These are phyloP conservation scores for Citrus inodora DNA, from an alignment of 345 rosid species.

Conservation along the genomic window DNA sequence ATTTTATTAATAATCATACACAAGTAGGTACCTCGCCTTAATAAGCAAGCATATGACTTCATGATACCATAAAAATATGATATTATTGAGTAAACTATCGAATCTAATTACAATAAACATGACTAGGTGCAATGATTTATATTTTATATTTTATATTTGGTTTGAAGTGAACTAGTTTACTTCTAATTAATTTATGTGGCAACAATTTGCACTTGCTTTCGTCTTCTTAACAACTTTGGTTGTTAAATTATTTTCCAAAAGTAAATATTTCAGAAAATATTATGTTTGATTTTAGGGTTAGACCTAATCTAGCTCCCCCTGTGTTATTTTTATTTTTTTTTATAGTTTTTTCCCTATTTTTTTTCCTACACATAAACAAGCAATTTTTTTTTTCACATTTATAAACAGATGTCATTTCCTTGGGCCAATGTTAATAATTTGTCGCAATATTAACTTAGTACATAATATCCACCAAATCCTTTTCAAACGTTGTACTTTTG, in stretches of 20 bases:
- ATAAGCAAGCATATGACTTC: slow-evolving; percentile 9
- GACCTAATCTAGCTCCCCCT: not conserved
- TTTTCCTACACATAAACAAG: not conserved
- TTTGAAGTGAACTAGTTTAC: not conserved
- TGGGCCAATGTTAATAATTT: not conserved
- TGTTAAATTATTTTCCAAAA: not conserved
- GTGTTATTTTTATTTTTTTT: no score
- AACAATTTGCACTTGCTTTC: not conserved
- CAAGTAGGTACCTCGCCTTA: not conserved
- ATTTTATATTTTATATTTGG: not conserved
- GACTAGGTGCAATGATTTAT: not conserved
- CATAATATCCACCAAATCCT: not conserved
- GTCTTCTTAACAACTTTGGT: not conserved
- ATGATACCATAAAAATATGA: not conserved
- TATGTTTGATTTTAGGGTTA: not conserved
- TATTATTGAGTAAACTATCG: not conserved
- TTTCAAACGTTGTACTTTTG: not conserved
- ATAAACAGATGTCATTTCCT: not conserved
- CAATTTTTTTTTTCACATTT: no score
- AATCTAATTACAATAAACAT: not conserved
- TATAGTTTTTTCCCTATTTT: not conserved
- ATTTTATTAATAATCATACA: not conserved
- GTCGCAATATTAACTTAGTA: not conserved
- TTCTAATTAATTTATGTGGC: slow-evolving; percentile 13
- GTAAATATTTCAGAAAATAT: no score